phyloP scores from a whole-genome alignment of 441 rosid species.

The Erodium chrysanthum region DNA sequence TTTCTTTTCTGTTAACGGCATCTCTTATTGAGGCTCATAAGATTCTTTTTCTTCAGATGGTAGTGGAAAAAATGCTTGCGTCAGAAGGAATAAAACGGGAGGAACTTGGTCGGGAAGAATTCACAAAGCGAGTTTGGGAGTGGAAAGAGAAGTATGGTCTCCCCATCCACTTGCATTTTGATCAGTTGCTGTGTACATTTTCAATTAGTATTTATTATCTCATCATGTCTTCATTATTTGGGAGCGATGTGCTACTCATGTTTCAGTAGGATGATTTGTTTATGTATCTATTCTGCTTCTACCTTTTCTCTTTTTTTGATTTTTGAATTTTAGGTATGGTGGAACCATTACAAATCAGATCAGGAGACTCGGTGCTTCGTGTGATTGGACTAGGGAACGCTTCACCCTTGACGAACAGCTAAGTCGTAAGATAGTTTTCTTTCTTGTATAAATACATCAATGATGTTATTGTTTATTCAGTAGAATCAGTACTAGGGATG shows the following conservation, averaged over 20 bases:
- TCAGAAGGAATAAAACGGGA: conserved; percentile 82
- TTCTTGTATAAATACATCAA: conserved; percentile 24
- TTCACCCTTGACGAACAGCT: conserved; percentile 96
- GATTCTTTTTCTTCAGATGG: conserved; percentile 48
- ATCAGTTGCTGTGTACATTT: conserved; percentile 6
- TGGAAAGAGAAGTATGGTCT: conserved; percentile 86
- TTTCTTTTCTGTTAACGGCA: not conserved
- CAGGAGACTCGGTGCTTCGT: conserved; percentile 94
- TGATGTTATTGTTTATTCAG: conserved; percentile 8
- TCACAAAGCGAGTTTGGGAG: conserved; percentile 87
- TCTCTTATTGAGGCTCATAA: conserved; percentile 20
- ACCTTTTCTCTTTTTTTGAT: not conserved
- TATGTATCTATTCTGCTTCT: not conserved
- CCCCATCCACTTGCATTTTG: conserved; percentile 14
- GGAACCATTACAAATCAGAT: conserved; percentile 91
- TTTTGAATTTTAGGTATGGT: conserved; percentile 59
- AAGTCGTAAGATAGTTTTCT: conserved; percentile 83
- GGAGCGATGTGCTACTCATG: not conserved
- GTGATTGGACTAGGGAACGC: conserved; percentile 91
- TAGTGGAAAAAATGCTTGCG: conserved; percentile 91
- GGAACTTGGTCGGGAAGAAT: conserved; percentile 78
- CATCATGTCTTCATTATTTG: not conserved
- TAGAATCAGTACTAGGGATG: not conserved
- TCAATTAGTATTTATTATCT: not conserved
- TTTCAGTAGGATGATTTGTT: not conserved